phyloP scores from a whole-genome alignment of 2,329 filamentous ascomycete species.

The Aspergillus pseudoglaucus region DNA sequence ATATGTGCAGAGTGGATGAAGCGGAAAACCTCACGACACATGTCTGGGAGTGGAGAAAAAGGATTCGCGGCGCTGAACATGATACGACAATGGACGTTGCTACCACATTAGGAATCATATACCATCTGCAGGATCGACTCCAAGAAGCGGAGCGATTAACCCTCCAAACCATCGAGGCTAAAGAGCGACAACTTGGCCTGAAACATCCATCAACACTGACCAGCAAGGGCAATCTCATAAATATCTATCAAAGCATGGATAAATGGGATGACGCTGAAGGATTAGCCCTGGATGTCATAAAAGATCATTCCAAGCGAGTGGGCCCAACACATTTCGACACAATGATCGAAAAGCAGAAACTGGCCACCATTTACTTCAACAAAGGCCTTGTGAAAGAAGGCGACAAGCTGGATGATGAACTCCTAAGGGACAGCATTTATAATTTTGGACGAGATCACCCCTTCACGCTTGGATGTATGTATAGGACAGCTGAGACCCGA shows the following conservation, averaged over 20 bases:
- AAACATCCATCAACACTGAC: constrained; percentile 9
- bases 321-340: background rate
- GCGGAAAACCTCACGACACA: constrained; percentile 17
- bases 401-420: constrained; percentile 6
- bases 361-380: background rate
- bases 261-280: constrained; percentile 2
- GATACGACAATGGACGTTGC: constrained; percentile 25
- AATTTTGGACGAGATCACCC: constrained; percentile 9
- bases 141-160: constrained; percentile 21
- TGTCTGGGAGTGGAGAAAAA: constrained; percentile 9
- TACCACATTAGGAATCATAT: constrained; percentile 8
- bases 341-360: background rate
- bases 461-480: constrained; percentile 5
- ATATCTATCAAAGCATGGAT: background rate
- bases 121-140: constrained; percentile 1
- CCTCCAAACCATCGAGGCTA: constrained; percentile 6
- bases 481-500: constrained; percentile 1
- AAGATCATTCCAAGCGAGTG: background rate
- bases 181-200: constrained; percentile 4
- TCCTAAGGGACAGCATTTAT: constrained; percentile 5
- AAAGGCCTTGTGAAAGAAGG: constrained; percentile 3
- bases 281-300: background rate
- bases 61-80: constrained; percentile 10
- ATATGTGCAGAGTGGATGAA: constrained; percentile 11
- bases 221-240: constrained; percentile 37